Evolutionary conservation across 2,329 filamentous ascomycete species (phyloP), one percentile per base, ranked within the genome.

Genomic region (Xylaria sp.): DNA sequence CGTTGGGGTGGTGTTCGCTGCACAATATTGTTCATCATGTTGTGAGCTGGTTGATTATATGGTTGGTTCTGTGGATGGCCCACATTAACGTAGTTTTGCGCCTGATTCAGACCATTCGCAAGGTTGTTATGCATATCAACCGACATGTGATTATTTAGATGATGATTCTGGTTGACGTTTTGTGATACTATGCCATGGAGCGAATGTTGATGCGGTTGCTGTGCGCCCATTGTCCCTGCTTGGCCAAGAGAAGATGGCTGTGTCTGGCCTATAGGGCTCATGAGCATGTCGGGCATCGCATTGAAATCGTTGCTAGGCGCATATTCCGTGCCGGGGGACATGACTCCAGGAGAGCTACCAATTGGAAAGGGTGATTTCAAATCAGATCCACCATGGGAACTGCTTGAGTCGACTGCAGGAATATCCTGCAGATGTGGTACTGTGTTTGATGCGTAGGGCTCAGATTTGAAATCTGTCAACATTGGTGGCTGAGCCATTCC

Each of bases 401-500:
- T 82, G 23, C 72, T 75, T 10, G 80, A 78, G 51, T 84, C 82
- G 56, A 73, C 81, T 48, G 73, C 79, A 34, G 78, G 79, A 44
- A 82, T 78, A n/a, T 82, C 81, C 13, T 82, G 81, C 10, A 83
- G 77, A 9, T 80, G 76, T 8, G 85, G 79, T 18, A 84, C 79
- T 1, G 82, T 74, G 28, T 69, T 72, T 1, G 77, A 73, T 12
- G 78, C 75, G 62, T 78, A 80, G 8, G 78, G 78, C 60, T 80
- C 78, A 50, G 83, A 85, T 31, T 88, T 86, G 65, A 78, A 76
- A 25, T 87, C 84, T 57, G 85, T 81, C 52, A 84, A 76, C 73
- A 85, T 81, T 0, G 84, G 78, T 13, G 85, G 83, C 68, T 88
- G 86, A 1, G 84, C 88, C 83, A 91, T 89, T 28, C 88, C 88